Evolutionary conservation across 169 alveolate genomes (phyloP), one percentile per base, ranked within the genome.

Genomic region (Eimeria acervulina): DNA sequence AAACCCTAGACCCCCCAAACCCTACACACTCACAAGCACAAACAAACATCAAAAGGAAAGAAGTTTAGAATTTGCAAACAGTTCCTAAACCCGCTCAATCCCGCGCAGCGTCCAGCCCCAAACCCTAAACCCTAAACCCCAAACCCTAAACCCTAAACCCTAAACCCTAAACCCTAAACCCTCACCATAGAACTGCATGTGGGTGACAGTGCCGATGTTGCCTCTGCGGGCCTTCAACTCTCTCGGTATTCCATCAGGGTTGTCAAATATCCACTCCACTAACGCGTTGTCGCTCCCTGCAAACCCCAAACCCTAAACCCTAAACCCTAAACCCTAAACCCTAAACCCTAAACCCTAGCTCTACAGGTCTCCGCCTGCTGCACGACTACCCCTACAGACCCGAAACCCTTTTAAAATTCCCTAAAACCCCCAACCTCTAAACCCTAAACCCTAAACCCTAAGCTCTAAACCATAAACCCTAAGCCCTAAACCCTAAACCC

Each of bases 161-260:
- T 47, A 23, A 66, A 23, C 76, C 76, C 76, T 66, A 66, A 66
- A 66, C 76, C 36, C 36, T 66, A 66, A 17, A 3, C 36, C 40
- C 80, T 44, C 59, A 78, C 95, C 84, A 66, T 92, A 92, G 90
- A 92, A 92, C 23, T 52, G 28, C 92, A 92, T 52, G 63, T 28
- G 85, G 8, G 8, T 52, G 80, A 96, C 95, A 40, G 96, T 70
- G 52, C 95, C 96, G 40, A 93, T 36, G 84, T 96, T 97, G 5
- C 97, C 97, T 28, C 97, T 80, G 40, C 97, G 94, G 15, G 97
- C 76, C 68, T 95, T 90, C 36, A 96, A 95, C 78, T 96, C 97
- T 55, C 97, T 94, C 42, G 96, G 96, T 0, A 93, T 85, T 42
- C 95, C 94, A 19, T 95, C 93, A 15, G 94, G 88, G 52, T 42